Conservation (phyloP, 2,329 filamentous ascomycete genomes). For the Hymenoscyphus infarciens region DNA sequence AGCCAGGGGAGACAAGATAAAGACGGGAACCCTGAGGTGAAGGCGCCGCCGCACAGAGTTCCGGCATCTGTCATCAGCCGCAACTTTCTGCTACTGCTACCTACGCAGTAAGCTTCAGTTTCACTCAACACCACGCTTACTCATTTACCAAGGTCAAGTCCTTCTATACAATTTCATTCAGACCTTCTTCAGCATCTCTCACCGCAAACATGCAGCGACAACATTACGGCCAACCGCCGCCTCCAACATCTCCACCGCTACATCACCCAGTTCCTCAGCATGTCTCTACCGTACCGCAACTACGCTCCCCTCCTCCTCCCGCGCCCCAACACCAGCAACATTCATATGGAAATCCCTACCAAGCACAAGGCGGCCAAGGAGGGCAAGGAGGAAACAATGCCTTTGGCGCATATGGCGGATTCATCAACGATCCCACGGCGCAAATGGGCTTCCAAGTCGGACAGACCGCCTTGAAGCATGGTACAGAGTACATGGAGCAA, state of each 20-base stretch:
- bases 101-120: no score
- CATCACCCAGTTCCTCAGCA: slow-evolving; percentile 98
- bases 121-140: no score
- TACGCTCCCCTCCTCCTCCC: slow-evolving; percentile 88
- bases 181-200: background rate
- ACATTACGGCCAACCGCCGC: slow-evolving; percentile 67
- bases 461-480: slow-evolving; percentile 84
- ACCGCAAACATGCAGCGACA: slow-evolving; percentile 71
- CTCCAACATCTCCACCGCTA: slow-evolving; percentile 78
- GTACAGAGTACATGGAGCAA: slow-evolving; percentile 91
- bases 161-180: slow-evolving; percentile 2
- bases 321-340: slow-evolving; percentile 63
- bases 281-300: slow-evolving; percentile 94
- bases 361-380: background rate
- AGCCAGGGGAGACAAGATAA: background rate
- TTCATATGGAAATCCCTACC: slow-evolving; percentile 65
- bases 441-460: slow-evolving; percentile 95
- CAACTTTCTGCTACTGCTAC: background rate
- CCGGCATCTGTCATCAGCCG: background rate
- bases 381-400: slow-evolving; percentile 47
- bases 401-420: slow-evolving; percentile 77
- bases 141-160: background rate
- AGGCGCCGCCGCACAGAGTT: background rate
- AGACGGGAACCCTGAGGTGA: slow-evolving; percentile 2
- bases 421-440: slow-evolving; percentile 93